Percentiles rank a stretch among this genome's conserved stretches.
phyloP scores from a whole-genome alignment of 306 rosid genomes.

The Ochetophila trinervis region DNA sequence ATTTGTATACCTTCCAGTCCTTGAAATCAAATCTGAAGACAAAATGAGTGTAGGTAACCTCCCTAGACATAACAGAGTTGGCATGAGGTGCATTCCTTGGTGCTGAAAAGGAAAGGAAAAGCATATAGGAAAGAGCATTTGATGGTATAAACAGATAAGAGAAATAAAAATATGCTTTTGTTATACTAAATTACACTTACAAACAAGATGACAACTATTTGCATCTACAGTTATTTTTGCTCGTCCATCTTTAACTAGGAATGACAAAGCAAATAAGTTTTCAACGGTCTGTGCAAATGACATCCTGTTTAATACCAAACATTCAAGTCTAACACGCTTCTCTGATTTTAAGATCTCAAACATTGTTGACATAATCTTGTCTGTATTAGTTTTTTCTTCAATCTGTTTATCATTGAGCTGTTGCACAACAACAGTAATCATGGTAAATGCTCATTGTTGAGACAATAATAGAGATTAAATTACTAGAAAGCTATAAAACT shows the following conservation, averaged over 20 bases:
- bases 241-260: conserved; percentile 82
- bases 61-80: conserved; percentile 36
- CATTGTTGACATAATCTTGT: conserved; percentile 68
- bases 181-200: conserved; percentile 38
- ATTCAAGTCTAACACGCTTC: conserved; percentile 51
- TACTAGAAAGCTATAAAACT: too few species aligned
- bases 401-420: conserved; percentile 48
- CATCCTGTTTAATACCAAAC: conserved; percentile 51
- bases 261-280: conserved; percentile 79
- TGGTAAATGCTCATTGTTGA: neutral
- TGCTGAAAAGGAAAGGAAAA: conserved; percentile 37
- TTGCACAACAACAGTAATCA: conserved; percentile 14
- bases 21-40: too few species aligned
- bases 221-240: conserved; percentile 53
- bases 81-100: conserved; percentile 75
- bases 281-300: conserved; percentile 85
- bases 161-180: neutral
- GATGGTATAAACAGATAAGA: neutral
- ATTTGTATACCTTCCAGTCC: too few species aligned
- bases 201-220: conserved; percentile 54
- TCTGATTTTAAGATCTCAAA: conserved; percentile 49
- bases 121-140: neutral
- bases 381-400: conserved; percentile 64
- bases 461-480: neutral
- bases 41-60: conserved; percentile 53